Percentiles rank a stretch among this genome's conserved stretches.
phyloP scores from a whole-genome alignment of 164 flowering plant species.

The Echeveria elegans region DNA sequence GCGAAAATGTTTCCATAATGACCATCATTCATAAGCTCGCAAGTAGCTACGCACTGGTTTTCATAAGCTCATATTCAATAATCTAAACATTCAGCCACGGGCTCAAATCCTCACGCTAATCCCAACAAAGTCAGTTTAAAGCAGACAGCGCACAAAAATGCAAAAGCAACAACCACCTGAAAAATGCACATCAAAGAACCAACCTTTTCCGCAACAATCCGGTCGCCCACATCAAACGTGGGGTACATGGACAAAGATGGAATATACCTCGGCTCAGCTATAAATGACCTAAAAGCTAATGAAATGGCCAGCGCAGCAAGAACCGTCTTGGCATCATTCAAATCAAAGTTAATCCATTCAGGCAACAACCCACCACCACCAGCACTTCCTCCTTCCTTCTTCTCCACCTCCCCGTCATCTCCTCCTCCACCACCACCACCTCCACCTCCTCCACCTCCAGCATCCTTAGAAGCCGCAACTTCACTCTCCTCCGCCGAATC shows the following conservation, averaged over 20 bases:
- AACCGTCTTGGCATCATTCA: conserved; percentile 81
- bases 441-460: conserved; percentile 38
- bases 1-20: too few relatives aligned
- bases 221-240: conserved; percentile 90
- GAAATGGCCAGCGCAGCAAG: conserved; percentile 73
- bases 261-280: conserved; percentile 93
- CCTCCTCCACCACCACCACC: conserved; percentile 45
- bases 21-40: too few relatives aligned
- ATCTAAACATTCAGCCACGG: background rate
- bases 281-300: conserved; percentile 70
- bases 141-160: background rate
- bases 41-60: too few relatives aligned
- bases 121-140: background rate
- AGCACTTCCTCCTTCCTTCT: conserved; percentile 24
- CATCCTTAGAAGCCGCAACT: conserved; percentile 26
- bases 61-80: too few relatives aligned
- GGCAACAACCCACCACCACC: conserved; percentile 34
- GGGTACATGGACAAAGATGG: conserved; percentile 99
- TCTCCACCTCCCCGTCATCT: conserved; percentile 25
- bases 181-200: background rate
- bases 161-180: background rate
- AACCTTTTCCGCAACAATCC: conserved; percentile 96
- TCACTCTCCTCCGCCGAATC: conserved; percentile 46
- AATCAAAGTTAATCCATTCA: conserved; percentile 64
- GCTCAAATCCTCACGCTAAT: background rate